Conservation (phyloP, 495 filamentous ascomycete species). For the Hypomontagnella submonticulosa region DNA sequence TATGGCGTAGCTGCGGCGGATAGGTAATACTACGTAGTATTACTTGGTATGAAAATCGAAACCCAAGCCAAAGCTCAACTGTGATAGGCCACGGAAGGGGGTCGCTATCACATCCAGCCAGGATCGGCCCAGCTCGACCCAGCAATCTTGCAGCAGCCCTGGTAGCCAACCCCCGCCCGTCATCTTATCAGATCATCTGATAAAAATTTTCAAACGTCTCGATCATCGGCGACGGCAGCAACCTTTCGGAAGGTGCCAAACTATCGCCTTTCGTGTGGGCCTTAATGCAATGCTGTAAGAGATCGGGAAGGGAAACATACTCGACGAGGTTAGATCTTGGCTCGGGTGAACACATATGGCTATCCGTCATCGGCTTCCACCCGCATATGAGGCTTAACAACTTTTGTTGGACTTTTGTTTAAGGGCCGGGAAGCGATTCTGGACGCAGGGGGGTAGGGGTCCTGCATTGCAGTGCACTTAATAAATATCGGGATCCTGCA, state of each 20-base stretch:
- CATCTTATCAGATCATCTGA: conserved; percentile 43
- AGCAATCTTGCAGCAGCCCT: conserved; percentile 5
- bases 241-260: conserved; percentile 25
- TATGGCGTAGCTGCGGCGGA: conserved; percentile 18
- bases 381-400: not conserved
- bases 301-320: not conserved
- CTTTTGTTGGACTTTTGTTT: conserved; percentile 2
- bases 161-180: conserved; percentile 12
- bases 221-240: conserved; percentile 16
- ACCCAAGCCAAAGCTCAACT: not conserved
- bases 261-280: not conserved
- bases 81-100: conserved; percentile 25
- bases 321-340: conserved; percentile 11
- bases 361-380: conserved; percentile 1
- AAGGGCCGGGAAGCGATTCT: conserved; percentile 6
- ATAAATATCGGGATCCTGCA: not conserved
- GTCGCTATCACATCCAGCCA: conserved; percentile 17
- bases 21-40: conserved; percentile 25
- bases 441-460: conserved; percentile 8
- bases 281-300: not conserved
- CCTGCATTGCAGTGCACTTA: not conserved
- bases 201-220: conserved; percentile 32
- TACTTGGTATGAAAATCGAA: not conserved
- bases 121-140: conserved; percentile 12
- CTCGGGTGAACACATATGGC: conserved; percentile 3